phyloP scores from a whole-genome alignment of 2,329 filamentous ascomycete genomes.

The Stemphylium beticola region DNA sequence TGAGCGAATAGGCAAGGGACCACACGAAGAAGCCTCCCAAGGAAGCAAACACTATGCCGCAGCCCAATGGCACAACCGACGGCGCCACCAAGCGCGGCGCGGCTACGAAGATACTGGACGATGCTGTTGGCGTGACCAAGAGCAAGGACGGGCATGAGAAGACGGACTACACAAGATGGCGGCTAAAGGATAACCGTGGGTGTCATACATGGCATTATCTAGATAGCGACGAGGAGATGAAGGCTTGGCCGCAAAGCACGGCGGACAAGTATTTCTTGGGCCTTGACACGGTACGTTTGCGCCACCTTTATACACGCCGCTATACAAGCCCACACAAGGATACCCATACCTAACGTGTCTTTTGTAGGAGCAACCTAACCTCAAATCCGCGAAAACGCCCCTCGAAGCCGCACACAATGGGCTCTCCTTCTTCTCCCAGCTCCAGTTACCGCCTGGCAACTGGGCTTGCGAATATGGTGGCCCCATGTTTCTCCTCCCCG shows the following conservation, averaged over 20 bases:
- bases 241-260: slow-evolving; percentile 81
- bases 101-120: slow-evolving; percentile 16
- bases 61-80: slow-evolving; percentile 32
- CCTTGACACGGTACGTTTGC: slow-evolving; percentile 69
- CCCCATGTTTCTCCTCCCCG: slow-evolving; percentile 92
- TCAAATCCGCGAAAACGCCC: slow-evolving; percentile 73
- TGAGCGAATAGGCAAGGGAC: slow-evolving; percentile 1
- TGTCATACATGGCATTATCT: slow-evolving; percentile 96
- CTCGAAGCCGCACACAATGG: slow-evolving; percentile 82
- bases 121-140: slow-evolving; percentile 20
- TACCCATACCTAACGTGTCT: background rate
- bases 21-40: background rate
- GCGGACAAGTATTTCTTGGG: slow-evolving; percentile 92
- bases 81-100: slow-evolving; percentile 26
- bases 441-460: slow-evolving; percentile 87
- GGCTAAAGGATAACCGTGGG: slow-evolving; percentile 80
- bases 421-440: slow-evolving; percentile 83
- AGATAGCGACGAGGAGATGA: slow-evolving; percentile 69
- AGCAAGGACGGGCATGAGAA: slow-evolving; percentile 44
- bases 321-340: background rate
- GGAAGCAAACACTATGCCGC: slow-evolving; percentile 20
- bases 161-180: slow-evolving; percentile 85
- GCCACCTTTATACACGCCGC: background rate
- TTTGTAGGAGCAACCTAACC: slow-evolving; percentile 71
- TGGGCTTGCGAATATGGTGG: slow-evolving; percentile 99